phyloP scores from a whole-genome alignment of 805 yeast genomes.

The Candida lessepsii region DNA sequence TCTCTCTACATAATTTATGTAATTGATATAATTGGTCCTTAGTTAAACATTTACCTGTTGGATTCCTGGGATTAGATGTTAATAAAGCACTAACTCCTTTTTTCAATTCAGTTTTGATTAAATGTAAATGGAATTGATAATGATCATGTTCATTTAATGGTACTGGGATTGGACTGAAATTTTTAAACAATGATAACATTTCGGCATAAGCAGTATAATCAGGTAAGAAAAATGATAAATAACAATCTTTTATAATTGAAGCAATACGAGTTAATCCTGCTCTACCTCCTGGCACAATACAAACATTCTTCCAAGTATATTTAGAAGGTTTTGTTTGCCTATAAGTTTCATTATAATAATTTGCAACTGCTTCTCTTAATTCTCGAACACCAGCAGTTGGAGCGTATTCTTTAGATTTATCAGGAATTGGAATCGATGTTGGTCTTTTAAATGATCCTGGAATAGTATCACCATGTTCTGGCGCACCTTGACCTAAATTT shows the following conservation, averaged over 20 bases:
- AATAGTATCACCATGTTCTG: conserved; percentile 58
- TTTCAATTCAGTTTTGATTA: conserved; percentile 49
- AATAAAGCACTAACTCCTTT: conserved; percentile 59
- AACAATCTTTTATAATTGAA: conserved; percentile 57
- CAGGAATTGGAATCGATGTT: conserved; percentile 43
- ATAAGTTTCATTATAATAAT: conserved; percentile 54
- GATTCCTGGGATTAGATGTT: conserved; percentile 63
- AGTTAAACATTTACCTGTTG: conserved; percentile 56
- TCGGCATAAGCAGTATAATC: conserved; percentile 67
- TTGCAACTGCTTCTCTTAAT: conserved; percentile 57
- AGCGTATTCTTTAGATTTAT: conserved; percentile 53
- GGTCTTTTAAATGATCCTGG: conserved; percentile 61
- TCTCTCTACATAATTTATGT: conserved; percentile 52
- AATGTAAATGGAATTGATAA: conserved; percentile 53
- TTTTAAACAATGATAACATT: conserved; percentile 60
- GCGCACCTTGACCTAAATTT: conserved; percentile 64
- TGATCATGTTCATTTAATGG: conserved; percentile 58
- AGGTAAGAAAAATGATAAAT: conserved; percentile 57
- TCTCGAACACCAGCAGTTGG: conserved; percentile 59
- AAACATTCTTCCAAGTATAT: conserved; percentile 59
- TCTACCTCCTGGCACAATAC: conserved; percentile 64
- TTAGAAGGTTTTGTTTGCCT: conserved; percentile 48
- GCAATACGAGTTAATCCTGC: conserved; percentile 64
- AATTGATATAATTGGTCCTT: conserved; percentile 45
- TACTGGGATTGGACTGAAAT: conserved; percentile 62